Evolutionary conservation across 208 protist genomes (phyloP).

Genomic region (Trypanosoma avium): DNA sequence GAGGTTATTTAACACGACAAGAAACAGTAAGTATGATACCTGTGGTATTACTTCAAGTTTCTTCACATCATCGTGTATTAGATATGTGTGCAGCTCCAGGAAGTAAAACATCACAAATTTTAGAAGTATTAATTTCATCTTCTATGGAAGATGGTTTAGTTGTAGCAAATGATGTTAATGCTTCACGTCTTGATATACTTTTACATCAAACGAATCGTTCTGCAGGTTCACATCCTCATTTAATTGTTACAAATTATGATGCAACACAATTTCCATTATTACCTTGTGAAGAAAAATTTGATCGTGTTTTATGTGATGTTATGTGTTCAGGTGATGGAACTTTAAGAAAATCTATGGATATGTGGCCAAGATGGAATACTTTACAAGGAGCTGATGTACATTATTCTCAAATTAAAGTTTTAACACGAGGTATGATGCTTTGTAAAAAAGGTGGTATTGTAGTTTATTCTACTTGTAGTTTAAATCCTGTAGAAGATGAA

Average conservation of each 20-base stretch:
- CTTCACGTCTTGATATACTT: constrained; percentile 81
- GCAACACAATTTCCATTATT: constrained; percentile 79
- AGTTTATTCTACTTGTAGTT: constrained; percentile 95
- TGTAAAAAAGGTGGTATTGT: constrained; percentile 85
- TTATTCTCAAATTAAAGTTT: constrained; percentile 75
- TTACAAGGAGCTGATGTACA: constrained; percentile 85
- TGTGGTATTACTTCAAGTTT: constrained; percentile 74
- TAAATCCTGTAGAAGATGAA: constrained; percentile 96
- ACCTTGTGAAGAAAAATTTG: constrained; percentile 65
- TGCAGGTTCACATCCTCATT: constrained; percentile 60
- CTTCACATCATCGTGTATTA: constrained; percentile 73
- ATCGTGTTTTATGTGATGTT: constrained; percentile 94
- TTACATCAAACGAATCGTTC: constrained; percentile 78
- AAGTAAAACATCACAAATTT: constrained; percentile 89
- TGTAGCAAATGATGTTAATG: constrained; percentile 91
- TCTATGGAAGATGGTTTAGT: constrained; percentile 60
- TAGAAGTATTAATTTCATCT: constrained; percentile 67
- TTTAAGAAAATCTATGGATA: constrained; percentile 92
- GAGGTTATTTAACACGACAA: constrained; percentile 92
- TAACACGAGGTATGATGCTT: constrained; percentile 76
- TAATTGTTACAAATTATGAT: constrained; percentile 91
- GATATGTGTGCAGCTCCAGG: constrained; percentile 90
- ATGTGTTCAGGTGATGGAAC: constrained; percentile 96
- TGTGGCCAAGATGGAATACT: constrained; percentile 92
- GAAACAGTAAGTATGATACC: constrained; percentile 92